Evolutionary conservation across 257 asterid genomes (phyloP), one percentile per base, ranked within the genome.

Genomic region (Petunia axillaris): DNA sequence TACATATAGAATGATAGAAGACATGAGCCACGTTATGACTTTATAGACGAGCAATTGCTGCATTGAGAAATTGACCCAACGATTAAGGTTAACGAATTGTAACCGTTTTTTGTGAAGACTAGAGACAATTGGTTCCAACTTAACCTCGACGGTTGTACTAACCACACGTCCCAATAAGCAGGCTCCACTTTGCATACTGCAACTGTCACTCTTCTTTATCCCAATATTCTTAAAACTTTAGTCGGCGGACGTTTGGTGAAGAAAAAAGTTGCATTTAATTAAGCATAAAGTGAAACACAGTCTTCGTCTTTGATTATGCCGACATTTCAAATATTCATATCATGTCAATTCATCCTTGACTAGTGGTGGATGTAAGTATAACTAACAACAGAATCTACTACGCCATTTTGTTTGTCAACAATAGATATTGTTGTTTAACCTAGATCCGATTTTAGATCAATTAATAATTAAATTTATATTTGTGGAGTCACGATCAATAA

Each of bases 191-290:
- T 46, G 25, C 58, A 39, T 36, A 9, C 38, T 52, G 4, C 11
- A 13, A 52, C 3, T 70, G 77, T 14, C 1, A 10, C 14, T 25
- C 1, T 44, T 35, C 15, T 5, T 48, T 70, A 68, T 44, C n/a
- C n/a, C 4, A 65, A 6, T 41, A 43, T 25, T 25, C 37, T 41
- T 40, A 14, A 43, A 44, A 4, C 39, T 25, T 16, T n/a, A 8
- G 57, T 70, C 10, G 77, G 77, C 77, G 43, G 59, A 46, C 59
- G 25, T 25, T 46, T 70, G 41, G 57, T 25, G 59, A 70, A 70
- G 43, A 70, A 70, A 44, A 59, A 70, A 46, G 59, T 9, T 44
- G 3, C 41, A 46, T 63, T 70, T 44, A 25, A 16, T 25, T 4
- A 16, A 46, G 25, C 9, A 16, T 16, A 70, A 46, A 46, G 59